A percentile compares a stretch with the other conserved stretches of the same genome.
These are phyloP conservation scores for Leccinum boreale DNA, from an alignment of 768 basidiomycete species.

Conservation along the genomic window DNA sequence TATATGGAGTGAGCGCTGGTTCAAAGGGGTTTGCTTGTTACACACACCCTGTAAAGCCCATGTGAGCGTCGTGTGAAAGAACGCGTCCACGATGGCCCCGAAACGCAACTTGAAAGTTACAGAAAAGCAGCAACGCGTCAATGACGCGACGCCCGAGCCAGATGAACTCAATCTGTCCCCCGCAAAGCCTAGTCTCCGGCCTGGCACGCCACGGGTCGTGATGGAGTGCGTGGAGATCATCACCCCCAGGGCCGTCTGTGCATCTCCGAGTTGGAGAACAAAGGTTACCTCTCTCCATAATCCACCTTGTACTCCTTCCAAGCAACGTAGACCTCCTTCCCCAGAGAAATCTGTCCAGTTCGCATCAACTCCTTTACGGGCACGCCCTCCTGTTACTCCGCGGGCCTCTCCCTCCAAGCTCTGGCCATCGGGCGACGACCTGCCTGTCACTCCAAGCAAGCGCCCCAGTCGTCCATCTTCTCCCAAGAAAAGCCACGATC, in stretches of 20 bases:
- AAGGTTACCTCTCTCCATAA: neutral
- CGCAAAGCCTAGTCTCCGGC: slow-evolving; percentile 21
- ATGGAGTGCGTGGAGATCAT: slow-evolving; percentile 32
- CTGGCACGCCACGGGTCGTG: slow-evolving; percentile 18
- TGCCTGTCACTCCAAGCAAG: slow-evolving; percentile 18
- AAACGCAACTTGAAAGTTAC: slow-evolving; percentile 42
- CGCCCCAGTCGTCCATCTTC: slow-evolving; percentile 5
- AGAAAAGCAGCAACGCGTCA: slow-evolving; percentile 13
- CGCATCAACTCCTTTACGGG: slow-evolving; percentile 16
- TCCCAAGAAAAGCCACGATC: slow-evolving; percentile 12
- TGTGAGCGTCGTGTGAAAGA: slow-evolving; percentile 7
- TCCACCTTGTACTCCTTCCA: slow-evolving; percentile 23
- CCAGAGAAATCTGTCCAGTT: slow-evolving; percentile 1
- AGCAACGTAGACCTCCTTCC: neutral
- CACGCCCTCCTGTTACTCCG: slow-evolving; percentile 14
- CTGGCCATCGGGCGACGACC: slow-evolving; percentile 1
- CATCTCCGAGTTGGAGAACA: slow-evolving; percentile 14
- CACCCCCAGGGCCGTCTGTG: slow-evolving; percentile 19
- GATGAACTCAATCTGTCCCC: slow-evolving; percentile 33
- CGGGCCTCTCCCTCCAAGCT: slow-evolving; percentile 17
- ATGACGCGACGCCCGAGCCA: slow-evolving; percentile 9
- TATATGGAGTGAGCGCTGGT: slow-evolving; percentile 6
- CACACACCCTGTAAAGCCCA: slow-evolving; percentile 65
- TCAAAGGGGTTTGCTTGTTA: neutral
- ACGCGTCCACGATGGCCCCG: slow-evolving; percentile 29